A percentile compares a stretch with the other conserved stretches of the same genome.
Conservation (phyloP, 805 yeast species). For the Saccharomycopsis fibuligera region DNA sequence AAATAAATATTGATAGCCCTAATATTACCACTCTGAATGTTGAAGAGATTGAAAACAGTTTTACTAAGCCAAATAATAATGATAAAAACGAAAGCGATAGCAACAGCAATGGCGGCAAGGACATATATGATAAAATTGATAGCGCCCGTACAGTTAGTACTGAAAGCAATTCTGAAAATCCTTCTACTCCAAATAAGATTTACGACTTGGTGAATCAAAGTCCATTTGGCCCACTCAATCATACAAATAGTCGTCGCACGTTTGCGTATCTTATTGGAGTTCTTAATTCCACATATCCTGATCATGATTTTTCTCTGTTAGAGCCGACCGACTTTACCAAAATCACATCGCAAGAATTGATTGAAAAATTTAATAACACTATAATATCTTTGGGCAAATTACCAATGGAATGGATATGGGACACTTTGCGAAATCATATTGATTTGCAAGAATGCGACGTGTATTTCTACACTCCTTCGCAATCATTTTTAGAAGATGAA, state of each 20-base stretch:
- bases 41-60: too few relatives aligned
- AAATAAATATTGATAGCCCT: too few relatives aligned
- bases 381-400: conserved; percentile 59
- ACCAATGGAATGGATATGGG: conserved; percentile 76
- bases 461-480: conserved; percentile 35
- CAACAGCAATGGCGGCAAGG: not conserved
- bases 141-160: too few relatives aligned
- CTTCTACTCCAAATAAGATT: conserved; percentile 8
- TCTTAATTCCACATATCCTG: conserved; percentile 88
- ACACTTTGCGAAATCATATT: conserved; percentile 75
- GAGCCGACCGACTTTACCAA: conserved; percentile 72
- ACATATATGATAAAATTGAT: too few relatives aligned
- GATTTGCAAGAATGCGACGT: conserved; percentile 43
- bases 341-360: conserved; percentile 41
- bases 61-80: too few relatives aligned
- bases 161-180: conserved; percentile 3
- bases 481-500: conserved; percentile 61
- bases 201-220: conserved; percentile 28
- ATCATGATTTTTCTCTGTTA: conserved; percentile 84
- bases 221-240: conserved; percentile 90
- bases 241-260: conserved; percentile 77
- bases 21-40: too few relatives aligned
- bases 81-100: not conserved
- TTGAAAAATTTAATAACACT: conserved; percentile 68
- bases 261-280: conserved; percentile 90